Conservation (phyloP, 73 alveolate genomes). For the Symbiodinium natans region DNA sequence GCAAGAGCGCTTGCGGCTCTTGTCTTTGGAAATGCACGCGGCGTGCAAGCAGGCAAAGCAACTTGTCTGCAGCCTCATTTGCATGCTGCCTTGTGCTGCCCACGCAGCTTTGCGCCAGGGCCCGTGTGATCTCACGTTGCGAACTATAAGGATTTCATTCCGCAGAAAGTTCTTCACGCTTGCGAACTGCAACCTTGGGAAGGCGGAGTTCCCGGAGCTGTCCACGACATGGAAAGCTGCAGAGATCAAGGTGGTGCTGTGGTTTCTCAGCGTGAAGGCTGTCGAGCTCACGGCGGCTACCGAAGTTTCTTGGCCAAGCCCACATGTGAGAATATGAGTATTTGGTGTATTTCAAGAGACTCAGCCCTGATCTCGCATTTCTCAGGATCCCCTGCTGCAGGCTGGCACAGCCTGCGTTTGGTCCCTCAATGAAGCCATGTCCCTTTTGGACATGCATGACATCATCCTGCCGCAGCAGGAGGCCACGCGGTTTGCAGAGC, state of each 20-base stretch:
- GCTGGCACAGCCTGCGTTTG: constrained; percentile 16
- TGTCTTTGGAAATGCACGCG: not conserved
- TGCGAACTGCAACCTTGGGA: too few species aligned
- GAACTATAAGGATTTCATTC: too few species aligned
- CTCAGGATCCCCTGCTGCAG: not conserved
- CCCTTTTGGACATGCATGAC: not conserved
- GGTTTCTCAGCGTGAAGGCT: not conserved
- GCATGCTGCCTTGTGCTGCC: too few species aligned
- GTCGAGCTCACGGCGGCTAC: not conserved
- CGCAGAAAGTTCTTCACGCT: too few species aligned
- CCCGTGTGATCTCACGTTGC: too few species aligned
- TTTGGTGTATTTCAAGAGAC: too few species aligned
- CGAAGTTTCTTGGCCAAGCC: not conserved
- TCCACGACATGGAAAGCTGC: constrained; percentile 10
- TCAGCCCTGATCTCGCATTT: too few species aligned
- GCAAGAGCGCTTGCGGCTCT: too few species aligned
- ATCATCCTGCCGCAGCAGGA: not conserved
- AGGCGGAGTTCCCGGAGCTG: too few species aligned
- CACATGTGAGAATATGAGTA: too few species aligned
- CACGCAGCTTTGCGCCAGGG: too few species aligned
- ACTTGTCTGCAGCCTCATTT: too few species aligned
- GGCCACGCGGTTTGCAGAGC: not conserved
- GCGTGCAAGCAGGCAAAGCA: not conserved
- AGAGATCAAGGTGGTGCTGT: constrained; percentile 18
- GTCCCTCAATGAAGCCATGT: not conserved